Percentiles rank a stretch among this genome's conserved stretches.
Conservation (phyloP, 345 rosid species). For the Anacardium occidentale region DNA sequence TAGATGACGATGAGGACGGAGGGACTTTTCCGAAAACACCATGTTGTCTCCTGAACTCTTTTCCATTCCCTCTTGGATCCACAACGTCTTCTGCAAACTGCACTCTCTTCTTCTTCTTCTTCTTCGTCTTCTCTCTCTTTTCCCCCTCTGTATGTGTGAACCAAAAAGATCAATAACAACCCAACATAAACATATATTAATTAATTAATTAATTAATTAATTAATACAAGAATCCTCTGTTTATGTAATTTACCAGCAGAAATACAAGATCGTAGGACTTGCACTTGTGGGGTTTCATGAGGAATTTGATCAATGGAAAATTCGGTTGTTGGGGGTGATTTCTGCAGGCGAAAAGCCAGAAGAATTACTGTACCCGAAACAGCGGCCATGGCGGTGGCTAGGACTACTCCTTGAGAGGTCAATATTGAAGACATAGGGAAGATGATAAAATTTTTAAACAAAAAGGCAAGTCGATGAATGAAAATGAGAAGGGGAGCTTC, state of each 20-base stretch:
- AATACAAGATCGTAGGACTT: conserved; percentile 49
- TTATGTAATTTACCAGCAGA: conserved; percentile 39
- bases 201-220: too few species aligned
- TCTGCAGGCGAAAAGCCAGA: conserved; percentile 66
- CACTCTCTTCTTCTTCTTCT: conserved; percentile 46
- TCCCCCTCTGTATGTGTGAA: conserved; percentile 27
- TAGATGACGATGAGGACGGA: background rate
- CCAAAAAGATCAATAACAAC: background rate
- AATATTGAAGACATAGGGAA: conserved; percentile 46
- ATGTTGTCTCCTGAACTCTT: conserved; percentile 43
- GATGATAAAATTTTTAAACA: background rate
- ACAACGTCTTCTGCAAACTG: conserved; percentile 58
- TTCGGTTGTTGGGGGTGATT: conserved; percentile 24
- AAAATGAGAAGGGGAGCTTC: background rate
- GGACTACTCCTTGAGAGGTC: conserved; percentile 56
- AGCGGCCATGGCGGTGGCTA: conserved; percentile 82
- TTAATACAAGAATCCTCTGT: background rate
- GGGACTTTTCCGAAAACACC: conserved; percentile 12
- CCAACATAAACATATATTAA: background rate
- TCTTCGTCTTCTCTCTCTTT: conserved; percentile 27
- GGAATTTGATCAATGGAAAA: conserved; percentile 30
- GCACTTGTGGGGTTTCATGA: conserved; percentile 25
- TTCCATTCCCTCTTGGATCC: conserved; percentile 51
- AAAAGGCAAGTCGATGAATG: background rate
- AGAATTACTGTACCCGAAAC: conserved; percentile 74